Percentiles rank a stretch among this genome's conserved stretches.
Evolutionary conservation across 345 rosid species (phyloP).

Genomic region (Acer yangbiense): DNA sequence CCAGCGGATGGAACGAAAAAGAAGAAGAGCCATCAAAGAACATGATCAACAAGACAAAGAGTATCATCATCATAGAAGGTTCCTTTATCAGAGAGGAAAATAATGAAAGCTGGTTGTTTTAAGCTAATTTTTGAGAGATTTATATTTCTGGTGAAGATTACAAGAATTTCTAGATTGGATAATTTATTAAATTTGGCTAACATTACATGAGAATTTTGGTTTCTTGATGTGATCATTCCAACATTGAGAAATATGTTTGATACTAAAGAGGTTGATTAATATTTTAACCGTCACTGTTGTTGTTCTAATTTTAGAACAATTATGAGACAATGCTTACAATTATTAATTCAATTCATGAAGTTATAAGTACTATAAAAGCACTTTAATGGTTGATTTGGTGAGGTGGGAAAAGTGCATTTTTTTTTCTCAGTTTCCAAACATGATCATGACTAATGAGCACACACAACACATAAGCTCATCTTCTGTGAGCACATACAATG

Average conservation of each 20-base stretch:
- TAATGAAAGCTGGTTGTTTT: background rate
- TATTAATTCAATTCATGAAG: too few relatives aligned
- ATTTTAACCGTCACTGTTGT: background rate
- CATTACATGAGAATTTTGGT: constrained; percentile 4
- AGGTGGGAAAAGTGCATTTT: too few relatives aligned
- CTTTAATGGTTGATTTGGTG: too few relatives aligned
- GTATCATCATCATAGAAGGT: background rate
- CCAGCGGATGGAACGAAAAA: constrained; percentile 33
- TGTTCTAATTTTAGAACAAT: too few relatives aligned
- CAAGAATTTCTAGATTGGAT: background rate
- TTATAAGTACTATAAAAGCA: too few relatives aligned
- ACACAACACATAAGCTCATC: too few relatives aligned
- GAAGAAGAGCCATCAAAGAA: constrained; percentile 12
- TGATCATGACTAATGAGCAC: too few relatives aligned
- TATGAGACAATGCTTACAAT: too few relatives aligned
- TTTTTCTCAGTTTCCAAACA: too few relatives aligned
- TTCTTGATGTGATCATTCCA: background rate
- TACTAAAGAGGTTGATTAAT: background rate
- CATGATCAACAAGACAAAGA: background rate
- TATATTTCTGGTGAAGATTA: background rate
- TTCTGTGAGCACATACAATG: too few relatives aligned
- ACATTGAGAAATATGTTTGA: background rate
- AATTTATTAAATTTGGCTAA: background rate
- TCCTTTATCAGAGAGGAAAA: background rate
- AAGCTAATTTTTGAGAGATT: background rate